phyloP scores from a whole-genome alignment of 371 early-diverging fungal species.

The Paraphysoderma sedebokerense region DNA sequence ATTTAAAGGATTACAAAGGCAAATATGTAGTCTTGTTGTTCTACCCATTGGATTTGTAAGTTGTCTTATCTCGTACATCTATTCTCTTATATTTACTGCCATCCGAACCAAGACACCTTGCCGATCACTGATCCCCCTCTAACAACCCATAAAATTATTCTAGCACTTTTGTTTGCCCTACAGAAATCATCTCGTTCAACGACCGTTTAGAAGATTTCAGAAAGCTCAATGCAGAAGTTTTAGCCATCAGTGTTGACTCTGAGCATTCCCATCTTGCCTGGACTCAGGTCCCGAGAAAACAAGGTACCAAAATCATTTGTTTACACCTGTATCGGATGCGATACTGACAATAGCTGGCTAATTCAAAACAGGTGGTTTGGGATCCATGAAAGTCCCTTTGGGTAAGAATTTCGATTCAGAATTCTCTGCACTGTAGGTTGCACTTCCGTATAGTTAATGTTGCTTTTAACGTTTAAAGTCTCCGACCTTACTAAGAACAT shows the following conservation, averaged over 20 bases:
- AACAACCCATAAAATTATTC: too few relatives aligned
- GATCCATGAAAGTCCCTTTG: slow-evolving; percentile 49
- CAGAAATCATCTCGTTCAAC: slow-evolving; percentile 43
- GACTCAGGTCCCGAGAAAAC: slow-evolving; percentile 49
- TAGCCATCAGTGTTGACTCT: slow-evolving; percentile 37
- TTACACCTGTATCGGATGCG: too few relatives aligned
- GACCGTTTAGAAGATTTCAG: slow-evolving; percentile 44
- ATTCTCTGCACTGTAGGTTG: too few relatives aligned
- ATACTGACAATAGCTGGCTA: too few relatives aligned
- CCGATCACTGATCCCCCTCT: slow-evolving; percentile 5
- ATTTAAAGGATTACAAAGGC: slow-evolving; percentile 5
- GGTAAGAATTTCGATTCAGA: too few relatives aligned
- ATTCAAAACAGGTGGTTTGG: too few relatives aligned
- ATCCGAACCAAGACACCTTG: background rate
- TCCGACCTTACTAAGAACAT: slow-evolving; percentile 79
- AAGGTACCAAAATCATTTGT: too few relatives aligned
- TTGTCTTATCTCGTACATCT: background rate
- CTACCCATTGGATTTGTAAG: slow-evolving; percentile 2
- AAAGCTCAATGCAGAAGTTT: slow-evolving; percentile 34
- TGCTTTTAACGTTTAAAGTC: slow-evolving; percentile 52
- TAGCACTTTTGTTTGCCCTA: slow-evolving; percentile 47
- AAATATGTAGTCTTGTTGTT: slow-evolving; percentile 1
- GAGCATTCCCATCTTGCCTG: slow-evolving; percentile 44
- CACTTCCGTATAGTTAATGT: too few relatives aligned
- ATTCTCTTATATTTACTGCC: background rate